A percentile compares a stretch with the other conserved stretches of the same genome.
phyloP scores from a whole-genome alignment of 148 eudicot species.

The Beta vulgaris region DNA sequence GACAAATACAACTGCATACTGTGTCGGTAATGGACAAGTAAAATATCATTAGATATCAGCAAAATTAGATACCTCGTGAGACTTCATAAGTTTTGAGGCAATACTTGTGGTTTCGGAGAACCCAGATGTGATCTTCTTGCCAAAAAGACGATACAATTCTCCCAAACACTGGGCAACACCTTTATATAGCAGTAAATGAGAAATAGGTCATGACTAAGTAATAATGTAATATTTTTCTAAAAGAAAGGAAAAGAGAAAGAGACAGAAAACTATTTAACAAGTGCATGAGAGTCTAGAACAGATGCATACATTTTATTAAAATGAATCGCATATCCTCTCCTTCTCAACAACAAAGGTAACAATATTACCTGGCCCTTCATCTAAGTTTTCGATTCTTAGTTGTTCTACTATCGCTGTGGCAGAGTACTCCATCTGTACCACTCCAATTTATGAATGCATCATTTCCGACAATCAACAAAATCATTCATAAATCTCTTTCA shows the following conservation, averaged over 20 bases:
- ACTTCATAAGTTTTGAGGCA: conserved; percentile 82
- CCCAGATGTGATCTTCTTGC: conserved; percentile 85
- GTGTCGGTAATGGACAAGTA: background rate
- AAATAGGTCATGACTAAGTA: conserved; percentile 16
- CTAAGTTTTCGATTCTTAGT: background rate
- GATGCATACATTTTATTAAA: background rate
- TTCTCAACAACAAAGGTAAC: background rate
- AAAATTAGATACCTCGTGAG: conserved; percentile 61
- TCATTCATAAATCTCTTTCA: background rate
- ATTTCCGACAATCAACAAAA: background rate
- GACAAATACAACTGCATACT: background rate
- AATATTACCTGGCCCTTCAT: background rate
- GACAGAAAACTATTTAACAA: conserved; percentile 10
- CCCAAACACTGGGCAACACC: conserved; percentile 99
- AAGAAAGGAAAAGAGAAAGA: background rate
- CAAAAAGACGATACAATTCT: conserved; percentile 81
- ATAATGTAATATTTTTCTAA: background rate
- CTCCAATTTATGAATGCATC: background rate
- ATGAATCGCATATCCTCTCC: background rate
- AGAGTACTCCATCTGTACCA: background rate
- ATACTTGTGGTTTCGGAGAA: conserved; percentile 76
- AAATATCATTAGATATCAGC: conserved; percentile 3
- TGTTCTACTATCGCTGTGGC: background rate
- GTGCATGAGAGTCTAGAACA: background rate
- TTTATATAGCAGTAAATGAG: conserved; percentile 28